These are phyloP conservation scores for Tillandsia leiboldiana DNA, from an alignment of 176 grass and related monocot species.

Conservation along the genomic window DNA sequence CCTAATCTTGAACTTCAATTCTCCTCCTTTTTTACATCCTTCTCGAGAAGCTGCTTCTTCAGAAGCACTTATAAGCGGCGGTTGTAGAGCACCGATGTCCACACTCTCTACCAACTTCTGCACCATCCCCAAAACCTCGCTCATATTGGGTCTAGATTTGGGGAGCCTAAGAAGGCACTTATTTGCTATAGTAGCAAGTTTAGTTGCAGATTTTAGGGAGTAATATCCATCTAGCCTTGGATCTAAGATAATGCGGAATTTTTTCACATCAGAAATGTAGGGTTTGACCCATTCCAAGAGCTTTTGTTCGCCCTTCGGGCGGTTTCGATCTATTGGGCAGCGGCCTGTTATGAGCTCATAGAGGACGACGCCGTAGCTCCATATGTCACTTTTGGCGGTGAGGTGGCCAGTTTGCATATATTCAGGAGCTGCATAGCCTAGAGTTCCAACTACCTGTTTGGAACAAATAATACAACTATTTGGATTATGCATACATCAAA, in stretches of 20 bases:
- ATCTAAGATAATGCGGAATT: slow-evolving; percentile 73
- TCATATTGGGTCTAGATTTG: slow-evolving; percentile 88
- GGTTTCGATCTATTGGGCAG: slow-evolving; percentile 71
- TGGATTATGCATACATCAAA: too few relatives aligned
- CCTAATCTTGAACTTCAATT: slow-evolving; percentile 38
- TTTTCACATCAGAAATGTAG: slow-evolving; percentile 52
- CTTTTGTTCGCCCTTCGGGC: slow-evolving; percentile 81
- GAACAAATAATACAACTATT: neutral
- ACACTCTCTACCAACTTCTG: slow-evolving; percentile 39
- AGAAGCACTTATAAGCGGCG: slow-evolving; percentile 34
- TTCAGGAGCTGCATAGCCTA: slow-evolving; percentile 86
- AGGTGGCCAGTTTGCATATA: slow-evolving; percentile 91
- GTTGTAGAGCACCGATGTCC: slow-evolving; percentile 42
- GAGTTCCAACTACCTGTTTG: slow-evolving; percentile 69
- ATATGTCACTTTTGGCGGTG: slow-evolving; percentile 74
- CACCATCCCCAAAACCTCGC: slow-evolving; percentile 79
- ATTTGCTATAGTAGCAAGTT: slow-evolving; percentile 67
- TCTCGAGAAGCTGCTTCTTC: slow-evolving; percentile 15
- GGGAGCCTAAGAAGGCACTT: slow-evolving; percentile 56
- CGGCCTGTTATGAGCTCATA: slow-evolving; percentile 93
- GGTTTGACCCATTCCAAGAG: slow-evolving; percentile 96
- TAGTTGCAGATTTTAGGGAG: slow-evolving; percentile 55
- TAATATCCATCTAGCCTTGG: slow-evolving; percentile 59
- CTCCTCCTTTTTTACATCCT: slow-evolving; percentile 27
- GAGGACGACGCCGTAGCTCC: slow-evolving; percentile 89